Conservation (phyloP, 495 filamentous ascomycete species). For the Pseudomonodictys pantanalensis region DNA sequence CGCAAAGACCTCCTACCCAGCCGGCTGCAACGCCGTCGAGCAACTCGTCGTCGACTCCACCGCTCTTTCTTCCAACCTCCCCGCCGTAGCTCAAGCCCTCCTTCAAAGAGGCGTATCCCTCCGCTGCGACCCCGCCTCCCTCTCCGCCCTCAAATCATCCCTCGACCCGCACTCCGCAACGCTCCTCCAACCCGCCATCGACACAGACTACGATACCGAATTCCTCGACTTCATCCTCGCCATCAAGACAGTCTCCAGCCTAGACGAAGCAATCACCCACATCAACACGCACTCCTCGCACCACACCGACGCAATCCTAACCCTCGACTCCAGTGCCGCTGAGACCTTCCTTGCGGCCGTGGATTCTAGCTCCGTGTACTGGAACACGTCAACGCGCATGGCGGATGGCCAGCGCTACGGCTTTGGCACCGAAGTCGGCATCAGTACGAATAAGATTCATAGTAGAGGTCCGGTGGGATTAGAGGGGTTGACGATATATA, state of each 20-base stretch:
- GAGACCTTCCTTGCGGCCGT: constrained; percentile 77
- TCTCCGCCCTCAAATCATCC: constrained; percentile 52
- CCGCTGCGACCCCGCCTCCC: constrained; percentile 72
- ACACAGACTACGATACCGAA: constrained; percentile 79
- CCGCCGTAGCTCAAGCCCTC: constrained; percentile 66
- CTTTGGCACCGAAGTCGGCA: constrained; percentile 96
- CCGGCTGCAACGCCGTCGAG: constrained; percentile 93
- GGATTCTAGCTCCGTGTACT: constrained; percentile 91
- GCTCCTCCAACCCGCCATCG: constrained; percentile 61
- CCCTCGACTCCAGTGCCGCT: constrained; percentile 60
- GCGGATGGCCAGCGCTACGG: constrained; percentile 96
- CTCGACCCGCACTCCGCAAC: constrained; percentile 42
- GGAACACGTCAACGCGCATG: constrained; percentile 93
- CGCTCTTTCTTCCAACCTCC: constrained; percentile 65
- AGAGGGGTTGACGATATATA: constrained; percentile 94
- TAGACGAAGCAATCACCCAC: constrained; percentile 74
- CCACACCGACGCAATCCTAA: constrained; percentile 92
- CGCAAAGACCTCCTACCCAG: constrained; percentile 89
- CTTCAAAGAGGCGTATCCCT: constrained; percentile 75
- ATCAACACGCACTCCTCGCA: constrained; percentile 91
- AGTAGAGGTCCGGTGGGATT: constrained; percentile 88
- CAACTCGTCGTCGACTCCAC: constrained; percentile 80
- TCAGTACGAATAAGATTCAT: constrained; percentile 98
- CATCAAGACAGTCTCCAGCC: constrained; percentile 67
- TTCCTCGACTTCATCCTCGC: constrained; percentile 84